Conservation (phyloP, 2,329 filamentous ascomycete genomes). For the Penicillium sclerotigenum region DNA sequence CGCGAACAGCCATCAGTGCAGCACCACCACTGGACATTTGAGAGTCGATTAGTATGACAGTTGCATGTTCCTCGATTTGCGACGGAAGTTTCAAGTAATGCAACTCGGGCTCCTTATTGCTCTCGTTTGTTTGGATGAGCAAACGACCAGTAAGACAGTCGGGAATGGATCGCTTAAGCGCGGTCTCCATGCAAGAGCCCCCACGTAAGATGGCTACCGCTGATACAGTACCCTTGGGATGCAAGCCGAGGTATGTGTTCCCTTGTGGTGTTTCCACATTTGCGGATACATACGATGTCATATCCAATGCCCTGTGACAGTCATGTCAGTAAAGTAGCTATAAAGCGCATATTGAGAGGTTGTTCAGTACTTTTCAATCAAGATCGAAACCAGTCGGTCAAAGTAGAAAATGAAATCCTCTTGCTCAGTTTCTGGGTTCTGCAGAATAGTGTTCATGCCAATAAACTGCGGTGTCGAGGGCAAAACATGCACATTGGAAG, state of each 20-base stretch:
- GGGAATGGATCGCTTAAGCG: constrained; percentile 83
- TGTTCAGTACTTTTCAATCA: constrained; percentile 64
- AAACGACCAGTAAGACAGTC: constrained; percentile 87
- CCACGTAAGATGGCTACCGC: constrained; percentile 87
- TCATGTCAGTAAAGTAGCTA: not conserved
- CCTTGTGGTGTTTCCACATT: constrained; percentile 69
- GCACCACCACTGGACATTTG: constrained; percentile 92
- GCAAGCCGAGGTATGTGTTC: constrained; percentile 67
- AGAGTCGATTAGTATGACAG: constrained; percentile 82
- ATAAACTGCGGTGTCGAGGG: constrained; percentile 74
- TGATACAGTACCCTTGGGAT: constrained; percentile 69
- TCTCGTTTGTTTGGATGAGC: constrained; percentile 82
- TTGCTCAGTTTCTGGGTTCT: constrained; percentile 70
- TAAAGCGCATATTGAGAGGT: not conserved
- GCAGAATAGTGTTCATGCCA: constrained; percentile 87
- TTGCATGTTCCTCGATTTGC: constrained; percentile 70
- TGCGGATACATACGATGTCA: constrained; percentile 64
- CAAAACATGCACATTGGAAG: constrained; percentile 70
- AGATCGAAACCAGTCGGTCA: constrained; percentile 77
- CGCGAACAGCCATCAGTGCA: constrained; percentile 88
- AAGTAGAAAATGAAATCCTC: constrained; percentile 99
- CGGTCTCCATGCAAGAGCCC: constrained; percentile 82
- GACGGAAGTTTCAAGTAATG: constrained; percentile 81
- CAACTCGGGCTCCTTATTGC: constrained; percentile 85
- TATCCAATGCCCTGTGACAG: constrained; percentile 65